Conservation (phyloP, 2,329 filamentous ascomycete species). For the Penicillium palitans region DNA sequence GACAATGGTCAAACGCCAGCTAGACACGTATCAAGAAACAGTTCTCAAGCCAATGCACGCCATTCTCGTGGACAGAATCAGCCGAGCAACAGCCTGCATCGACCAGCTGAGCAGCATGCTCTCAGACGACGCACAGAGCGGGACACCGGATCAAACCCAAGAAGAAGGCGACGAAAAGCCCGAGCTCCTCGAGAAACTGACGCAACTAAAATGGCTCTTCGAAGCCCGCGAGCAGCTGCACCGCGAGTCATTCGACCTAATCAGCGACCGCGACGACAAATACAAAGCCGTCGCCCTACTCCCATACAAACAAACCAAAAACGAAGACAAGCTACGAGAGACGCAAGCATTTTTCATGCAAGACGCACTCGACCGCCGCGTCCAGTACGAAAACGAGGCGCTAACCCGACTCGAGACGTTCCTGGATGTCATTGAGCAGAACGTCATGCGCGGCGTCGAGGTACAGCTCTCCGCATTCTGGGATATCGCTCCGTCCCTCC, state of each 20-base stretch:
- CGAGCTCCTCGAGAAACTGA: constrained; percentile 90
- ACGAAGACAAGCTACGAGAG: constrained; percentile 74
- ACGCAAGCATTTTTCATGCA: constrained; percentile 79
- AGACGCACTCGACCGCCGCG: constrained; percentile 71
- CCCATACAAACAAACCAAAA: constrained; percentile 73
- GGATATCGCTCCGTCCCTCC: constrained; percentile 88
- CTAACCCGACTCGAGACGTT: constrained; percentile 75
- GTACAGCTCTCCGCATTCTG: constrained; percentile 92
- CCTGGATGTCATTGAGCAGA: constrained; percentile 74
- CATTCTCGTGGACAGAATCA: constrained; percentile 73
- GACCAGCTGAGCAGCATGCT: constrained; percentile 69
- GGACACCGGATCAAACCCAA: constrained; percentile 78
- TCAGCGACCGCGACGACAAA: constrained; percentile 80
- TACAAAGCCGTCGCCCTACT: constrained; percentile 81
- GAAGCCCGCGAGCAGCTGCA: constrained; percentile 88
- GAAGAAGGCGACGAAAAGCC: constrained; percentile 95
- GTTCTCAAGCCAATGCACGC: constrained; percentile 84
- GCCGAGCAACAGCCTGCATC: constrained; percentile 73
- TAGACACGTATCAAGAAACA: constrained; percentile 77
- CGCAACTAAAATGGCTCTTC: constrained; percentile 94
- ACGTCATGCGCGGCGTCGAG: constrained; percentile 84
- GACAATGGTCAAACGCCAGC: constrained; percentile 73
- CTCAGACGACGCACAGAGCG: constrained; percentile 67
- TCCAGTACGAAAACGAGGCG: constrained; percentile 69
- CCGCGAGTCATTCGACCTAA: constrained; percentile 78